A percentile compares a stretch with the other conserved stretches of the same genome.
Conservation (phyloP, 1,284 basidiomycete genomes). For the Apiotrichum siamense region DNA sequence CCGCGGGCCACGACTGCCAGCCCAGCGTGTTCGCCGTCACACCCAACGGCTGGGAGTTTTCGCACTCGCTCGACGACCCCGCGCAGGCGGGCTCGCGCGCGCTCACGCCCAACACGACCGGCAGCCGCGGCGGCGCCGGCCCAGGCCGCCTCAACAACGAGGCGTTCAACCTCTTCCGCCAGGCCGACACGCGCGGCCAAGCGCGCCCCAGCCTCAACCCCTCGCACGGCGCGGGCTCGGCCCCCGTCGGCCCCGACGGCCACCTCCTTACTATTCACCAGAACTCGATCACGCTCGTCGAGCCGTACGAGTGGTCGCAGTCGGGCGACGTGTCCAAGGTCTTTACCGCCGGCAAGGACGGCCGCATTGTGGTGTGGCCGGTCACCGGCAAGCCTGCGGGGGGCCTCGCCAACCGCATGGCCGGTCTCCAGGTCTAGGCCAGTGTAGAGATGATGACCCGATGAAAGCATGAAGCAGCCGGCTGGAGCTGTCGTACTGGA, state of each 20-base stretch:
- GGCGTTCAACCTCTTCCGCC: conserved; percentile 91
- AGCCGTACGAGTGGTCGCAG: conserved; percentile 62
- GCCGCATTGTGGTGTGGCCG: conserved; percentile 86
- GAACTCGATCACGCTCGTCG: conserved; percentile 93
- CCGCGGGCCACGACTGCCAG: conserved; percentile 96
- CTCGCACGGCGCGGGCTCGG: conserved; percentile 41
- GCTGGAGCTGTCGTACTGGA: too few relatives aligned
- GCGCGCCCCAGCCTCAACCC: conserved; percentile 44
- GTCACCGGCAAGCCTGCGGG: conserved; percentile 41
- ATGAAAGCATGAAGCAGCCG: background rate
- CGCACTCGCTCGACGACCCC: conserved; percentile 75
- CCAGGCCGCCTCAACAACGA: conserved; percentile 81
- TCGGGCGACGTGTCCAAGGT: conserved; percentile 65
- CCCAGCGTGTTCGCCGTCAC: conserved; percentile 77
- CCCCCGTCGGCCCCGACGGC: conserved; percentile 49
- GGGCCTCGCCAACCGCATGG: conserved; percentile 29
- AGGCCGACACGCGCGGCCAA: conserved; percentile 83
- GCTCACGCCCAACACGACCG: conserved; percentile 37
- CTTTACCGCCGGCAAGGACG: conserved; percentile 92
- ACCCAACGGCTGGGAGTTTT: conserved; percentile 63
- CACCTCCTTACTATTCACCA: conserved; percentile 85
- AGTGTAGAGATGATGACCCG: background rate
- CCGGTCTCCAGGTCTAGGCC: conserved; percentile 22
- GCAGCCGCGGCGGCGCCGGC: conserved; percentile 43
- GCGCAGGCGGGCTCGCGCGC: conserved; percentile 32